phyloP scores from a whole-genome alignment of 2,329 filamentous ascomycete genomes.

The Pseudogymnoascus sp. region DNA sequence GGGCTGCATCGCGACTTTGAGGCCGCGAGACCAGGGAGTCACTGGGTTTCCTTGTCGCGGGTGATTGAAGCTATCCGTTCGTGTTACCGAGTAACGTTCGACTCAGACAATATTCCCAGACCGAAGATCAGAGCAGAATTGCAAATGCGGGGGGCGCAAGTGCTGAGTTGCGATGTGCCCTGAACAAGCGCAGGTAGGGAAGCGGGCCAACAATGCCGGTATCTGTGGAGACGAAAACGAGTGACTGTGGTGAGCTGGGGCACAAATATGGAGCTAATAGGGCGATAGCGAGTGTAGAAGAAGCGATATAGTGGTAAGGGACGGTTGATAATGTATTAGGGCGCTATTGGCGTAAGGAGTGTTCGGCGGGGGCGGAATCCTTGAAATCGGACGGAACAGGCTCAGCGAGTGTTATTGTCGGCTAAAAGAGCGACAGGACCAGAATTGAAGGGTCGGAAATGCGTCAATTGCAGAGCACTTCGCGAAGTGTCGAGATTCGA shows the following conservation, averaged over 20 bases:
- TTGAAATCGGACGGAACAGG: neutral
- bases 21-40: neutral
- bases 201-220: neutral
- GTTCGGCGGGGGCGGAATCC: neutral
- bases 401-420: slow-evolving; percentile 1
- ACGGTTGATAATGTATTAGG: neutral
- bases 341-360: neutral
- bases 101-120: neutral
- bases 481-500: neutral
- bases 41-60: neutral
- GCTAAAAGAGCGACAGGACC: slow-evolving; percentile 1
- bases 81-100: neutral
- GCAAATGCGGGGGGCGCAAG: neutral
- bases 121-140: neutral
- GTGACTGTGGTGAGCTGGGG: neutral
- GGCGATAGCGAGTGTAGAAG: neutral
- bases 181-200: neutral
- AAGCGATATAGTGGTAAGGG: neutral
- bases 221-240: neutral
- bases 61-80: neutral
- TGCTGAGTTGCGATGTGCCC: neutral
- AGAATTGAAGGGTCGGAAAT: neutral
- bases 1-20: neutral
- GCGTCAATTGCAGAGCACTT: neutral
- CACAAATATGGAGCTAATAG: neutral